Base-by-base conservation (phyloP, 2,329 filamentous ascomycete genomes). In the Aspergillus pseudonomiae region DNA sequence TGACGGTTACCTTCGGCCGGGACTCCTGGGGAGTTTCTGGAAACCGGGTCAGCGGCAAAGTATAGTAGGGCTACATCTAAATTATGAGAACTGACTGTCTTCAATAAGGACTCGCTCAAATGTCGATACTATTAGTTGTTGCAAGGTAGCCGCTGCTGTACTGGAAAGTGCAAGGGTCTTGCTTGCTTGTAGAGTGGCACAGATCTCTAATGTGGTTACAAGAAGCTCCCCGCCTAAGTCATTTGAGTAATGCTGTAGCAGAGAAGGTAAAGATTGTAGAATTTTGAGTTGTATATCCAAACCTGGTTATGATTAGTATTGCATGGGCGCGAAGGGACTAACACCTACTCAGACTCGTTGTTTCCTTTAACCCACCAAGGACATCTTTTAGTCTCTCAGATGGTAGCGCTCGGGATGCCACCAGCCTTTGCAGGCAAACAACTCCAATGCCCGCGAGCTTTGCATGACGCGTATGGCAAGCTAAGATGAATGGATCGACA, bases 201-300 rank as follows among this genome's bases (percentile, higher is more conserved):
- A 98, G 74, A 97, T 92, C 75, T 96, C 94, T 68, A 99, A 80
- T 0, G 92, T 88, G 11, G 88, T 92, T 32, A 93, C 91, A 45
- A 99, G 84, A 39, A 96, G 82, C 64, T 94, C 91, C 2, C 91
- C 93, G 64, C 90, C 89, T 43, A 99, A 82, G 62, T 96, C 91
- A 41, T 86, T 84, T 0, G 92, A 88, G 78, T 98, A 98, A 72
- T 97, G 96, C 70, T 97, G 94, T 28, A 98, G 80, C 41, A 99
- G 79, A 1, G 93, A 92, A 4, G 95, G 95, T 19, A 99, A 80
- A 1, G 93, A 93, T 77, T 99, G 95, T 16, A 99, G 82, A 59
- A 98, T 95, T 78, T 98, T 98, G 69, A 99, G 87, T 75, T 99
- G 95, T 3, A 97, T 91, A 79, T 99, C 95, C 63, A 97, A 82